Conservation (phyloP, 2,329 filamentous ascomycete genomes). For the Aaosphaeria pasadenensis region DNA sequence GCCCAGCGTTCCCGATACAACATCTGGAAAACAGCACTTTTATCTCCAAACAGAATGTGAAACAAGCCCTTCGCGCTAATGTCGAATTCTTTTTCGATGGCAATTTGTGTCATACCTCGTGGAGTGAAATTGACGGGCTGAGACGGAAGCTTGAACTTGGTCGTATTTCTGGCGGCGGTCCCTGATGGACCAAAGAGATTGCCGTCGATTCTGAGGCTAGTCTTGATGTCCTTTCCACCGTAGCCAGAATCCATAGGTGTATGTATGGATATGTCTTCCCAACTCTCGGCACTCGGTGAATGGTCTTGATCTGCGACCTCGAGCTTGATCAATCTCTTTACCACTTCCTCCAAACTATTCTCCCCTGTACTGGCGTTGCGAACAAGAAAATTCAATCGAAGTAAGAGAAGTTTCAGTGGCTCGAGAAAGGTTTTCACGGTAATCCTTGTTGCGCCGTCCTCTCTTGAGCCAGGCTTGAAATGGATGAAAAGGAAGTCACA, state of each 20-base stretch:
- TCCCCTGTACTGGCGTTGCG: conserved; percentile 74
- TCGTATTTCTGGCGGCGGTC: conserved; percentile 46
- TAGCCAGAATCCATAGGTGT: conserved; percentile 56
- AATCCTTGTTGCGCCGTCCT: conserved; percentile 66
- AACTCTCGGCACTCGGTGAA: conserved; percentile 82
- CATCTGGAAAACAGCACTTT: conserved; percentile 89
- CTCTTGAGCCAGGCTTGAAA: conserved; percentile 61
- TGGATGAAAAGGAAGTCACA: conserved; percentile 93
- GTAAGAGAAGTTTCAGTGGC: conserved; percentile 76
- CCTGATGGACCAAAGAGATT: conserved; percentile 51
- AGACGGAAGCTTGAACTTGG: conserved; percentile 77
- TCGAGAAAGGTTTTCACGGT: conserved; percentile 94
- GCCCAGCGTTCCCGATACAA: conserved; percentile 68
- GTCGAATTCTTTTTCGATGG: conserved; percentile 79
- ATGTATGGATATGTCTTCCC: conserved; percentile 73
- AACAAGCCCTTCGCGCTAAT: conserved; percentile 93
- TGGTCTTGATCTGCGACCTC: conserved; percentile 56
- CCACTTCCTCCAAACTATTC: conserved; percentile 62
- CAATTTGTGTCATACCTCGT: conserved; percentile 71
- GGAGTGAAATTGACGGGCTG: conserved; percentile 83
- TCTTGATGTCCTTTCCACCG: conserved; percentile 52
- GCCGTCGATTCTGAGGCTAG: conserved; percentile 61
- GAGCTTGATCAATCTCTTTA: conserved; percentile 69
- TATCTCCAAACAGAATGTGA: conserved; percentile 94
- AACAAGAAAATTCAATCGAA: conserved; percentile 80